A percentile compares a stretch with the other conserved stretches of the same genome.
Evolutionary conservation across 257 asterid species (phyloP).

Genomic region (Gynochthodes officinalis): DNA sequence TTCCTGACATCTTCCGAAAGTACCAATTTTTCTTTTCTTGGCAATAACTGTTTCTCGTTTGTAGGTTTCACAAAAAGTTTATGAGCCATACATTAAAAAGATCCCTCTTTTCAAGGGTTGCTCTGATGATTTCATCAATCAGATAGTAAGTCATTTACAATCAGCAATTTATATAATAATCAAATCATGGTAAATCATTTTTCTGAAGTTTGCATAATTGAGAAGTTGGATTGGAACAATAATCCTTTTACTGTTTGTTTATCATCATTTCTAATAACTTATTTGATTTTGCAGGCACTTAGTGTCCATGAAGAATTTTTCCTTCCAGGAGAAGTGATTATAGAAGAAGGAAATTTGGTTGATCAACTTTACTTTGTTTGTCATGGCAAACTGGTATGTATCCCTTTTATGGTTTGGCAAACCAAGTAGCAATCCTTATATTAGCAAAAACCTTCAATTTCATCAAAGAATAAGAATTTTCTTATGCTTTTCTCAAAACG

Average conservation of each 20-base stretch:
- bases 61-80: constrained; percentile 59
- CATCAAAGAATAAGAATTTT: background rate
- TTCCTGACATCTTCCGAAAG: background rate
- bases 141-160: constrained; percentile 44
- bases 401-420: background rate
- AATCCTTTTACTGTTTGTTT: background rate
- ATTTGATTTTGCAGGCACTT: constrained; percentile 38
- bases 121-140: constrained; percentile 51
- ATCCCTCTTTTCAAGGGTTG: constrained; percentile 61
- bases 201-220: background rate
- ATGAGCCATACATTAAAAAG: constrained; percentile 42
- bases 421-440: no score
- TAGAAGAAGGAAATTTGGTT: constrained; percentile 48
- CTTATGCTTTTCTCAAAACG: background rate
- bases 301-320: constrained; percentile 60
- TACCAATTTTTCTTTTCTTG: background rate
- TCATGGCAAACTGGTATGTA: constrained; percentile 64
- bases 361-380: constrained; percentile 63
- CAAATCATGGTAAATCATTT: background rate
- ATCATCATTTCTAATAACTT: background rate
- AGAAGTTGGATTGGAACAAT: background rate
- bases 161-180: background rate
- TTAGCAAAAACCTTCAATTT: background rate
- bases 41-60: constrained; percentile 1
- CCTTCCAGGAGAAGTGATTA: constrained; percentile 66